Conservation (phyloP, 2,329 filamentous ascomycete species). For the Proliferodiscus dingleyae region DNA sequence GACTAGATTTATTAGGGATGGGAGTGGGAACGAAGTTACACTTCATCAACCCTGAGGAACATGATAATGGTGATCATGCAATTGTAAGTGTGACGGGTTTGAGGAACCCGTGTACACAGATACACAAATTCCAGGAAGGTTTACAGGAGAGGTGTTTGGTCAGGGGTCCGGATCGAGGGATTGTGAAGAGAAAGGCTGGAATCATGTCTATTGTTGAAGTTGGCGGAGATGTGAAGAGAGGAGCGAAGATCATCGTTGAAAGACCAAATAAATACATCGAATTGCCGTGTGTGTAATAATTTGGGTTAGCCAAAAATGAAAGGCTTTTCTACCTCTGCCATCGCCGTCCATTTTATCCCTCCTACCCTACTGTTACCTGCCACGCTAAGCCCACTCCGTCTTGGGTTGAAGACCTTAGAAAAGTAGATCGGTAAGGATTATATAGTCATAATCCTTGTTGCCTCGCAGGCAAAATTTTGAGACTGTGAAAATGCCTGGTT, state of each 20-base stretch:
- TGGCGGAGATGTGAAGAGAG: conserved; percentile 6
- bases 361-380: too few species aligned
- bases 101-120: conserved; percentile 10
- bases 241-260: conserved; percentile 1
- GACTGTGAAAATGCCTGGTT: too few species aligned
- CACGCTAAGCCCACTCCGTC: too few species aligned
- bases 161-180: not conserved
- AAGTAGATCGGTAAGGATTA: too few species aligned
- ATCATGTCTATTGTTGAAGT: conserved; percentile 28
- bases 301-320: not conserved
- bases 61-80: not conserved
- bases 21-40: conserved; percentile 8
- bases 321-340: not conserved
- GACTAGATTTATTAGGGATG: conserved; percentile 9
- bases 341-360: too few species aligned
- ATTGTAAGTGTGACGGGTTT: conserved; percentile 10
- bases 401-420: too few species aligned
- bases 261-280: not conserved
- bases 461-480: too few species aligned
- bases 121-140: conserved; percentile 11
- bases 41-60: conserved; percentile 4
- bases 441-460: too few species aligned
- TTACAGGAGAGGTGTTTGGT: conserved; percentile 3
- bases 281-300: not conserved
- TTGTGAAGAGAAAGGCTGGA: conserved; percentile 37